Percentiles rank a stretch among this genome's conserved stretches.
Conservation (phyloP, 176 grass and related monocot species). For the Avena insularis region DNA sequence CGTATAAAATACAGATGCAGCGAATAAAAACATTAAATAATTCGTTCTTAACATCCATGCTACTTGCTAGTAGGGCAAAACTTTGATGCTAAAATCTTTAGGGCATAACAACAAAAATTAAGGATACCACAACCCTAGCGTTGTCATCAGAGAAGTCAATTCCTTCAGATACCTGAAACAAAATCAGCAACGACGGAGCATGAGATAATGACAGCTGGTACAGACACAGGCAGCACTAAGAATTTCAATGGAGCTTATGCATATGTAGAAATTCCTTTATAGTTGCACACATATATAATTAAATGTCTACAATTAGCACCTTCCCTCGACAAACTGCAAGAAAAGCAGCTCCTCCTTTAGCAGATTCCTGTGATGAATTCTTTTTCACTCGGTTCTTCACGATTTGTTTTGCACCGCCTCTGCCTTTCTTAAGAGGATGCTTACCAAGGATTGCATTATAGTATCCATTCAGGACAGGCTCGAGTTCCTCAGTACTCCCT, state of each 20-base stretch:
- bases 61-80: slow-evolving; percentile 13
- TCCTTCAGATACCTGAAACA: slow-evolving; percentile 91
- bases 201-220: slow-evolving; percentile 33
- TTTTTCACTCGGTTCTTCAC: slow-evolving; percentile 64
- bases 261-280: slow-evolving; percentile 33
- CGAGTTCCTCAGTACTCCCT: slow-evolving; percentile 84
- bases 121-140: slow-evolving; percentile 99
- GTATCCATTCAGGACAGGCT: slow-evolving; percentile 84
- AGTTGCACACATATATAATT: background rate
- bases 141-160: slow-evolving; percentile 98
- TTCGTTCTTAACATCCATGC: slow-evolving; percentile 7
- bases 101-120: slow-evolving; percentile 35
- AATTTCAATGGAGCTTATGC: slow-evolving; percentile 25
- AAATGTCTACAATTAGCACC: slow-evolving; percentile 55
- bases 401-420: slow-evolving; percentile 59
- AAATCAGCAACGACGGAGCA: slow-evolving; percentile 45
- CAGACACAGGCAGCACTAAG: slow-evolving; percentile 20
- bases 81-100: slow-evolving; percentile 4
- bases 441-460: slow-evolving; percentile 85
- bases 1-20: slow-evolving; percentile 27
- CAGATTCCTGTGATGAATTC: slow-evolving; percentile 55
- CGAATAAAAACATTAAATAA: background rate
- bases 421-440: slow-evolving; percentile 56
- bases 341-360: slow-evolving; percentile 81
- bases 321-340: slow-evolving; percentile 97